Evolutionary conservation across 1,139 yeast genomes (phyloP).

Genomic region (Meyerozyma carpophila): DNA sequence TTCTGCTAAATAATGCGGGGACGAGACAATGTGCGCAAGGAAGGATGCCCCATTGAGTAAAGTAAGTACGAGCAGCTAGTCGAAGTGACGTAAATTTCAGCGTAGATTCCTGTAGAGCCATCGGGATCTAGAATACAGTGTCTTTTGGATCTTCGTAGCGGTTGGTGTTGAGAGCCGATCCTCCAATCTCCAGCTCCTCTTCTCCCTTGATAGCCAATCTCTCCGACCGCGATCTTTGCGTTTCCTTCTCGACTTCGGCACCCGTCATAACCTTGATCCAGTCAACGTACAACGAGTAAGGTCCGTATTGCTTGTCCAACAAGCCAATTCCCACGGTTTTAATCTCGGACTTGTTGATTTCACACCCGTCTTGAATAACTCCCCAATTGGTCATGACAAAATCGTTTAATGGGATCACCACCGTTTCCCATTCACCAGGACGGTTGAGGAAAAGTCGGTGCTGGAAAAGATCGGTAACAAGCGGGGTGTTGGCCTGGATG

Average conservation of each 20-base stretch:
- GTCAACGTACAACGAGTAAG: conserved; percentile 64
- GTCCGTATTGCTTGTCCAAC: conserved; percentile 76
- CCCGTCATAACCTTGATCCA: conserved; percentile 71
- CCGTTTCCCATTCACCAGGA: conserved; percentile 84
- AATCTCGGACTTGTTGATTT: conserved; percentile 57
- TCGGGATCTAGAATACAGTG: conserved; percentile 28
- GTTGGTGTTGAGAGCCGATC: conserved; percentile 18
- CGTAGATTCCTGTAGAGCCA: no score
- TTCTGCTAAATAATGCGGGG: not conserved
- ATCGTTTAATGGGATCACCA: conserved; percentile 68
- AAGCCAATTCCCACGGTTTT: conserved; percentile 77
- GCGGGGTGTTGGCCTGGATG: conserved; percentile 74
- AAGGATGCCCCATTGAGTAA: no score
- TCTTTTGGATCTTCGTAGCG: conserved; percentile 28
- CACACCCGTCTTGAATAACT: conserved; percentile 61
- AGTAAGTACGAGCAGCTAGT: no score
- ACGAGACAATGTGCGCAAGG: not conserved
- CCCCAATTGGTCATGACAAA: conserved; percentile 85
- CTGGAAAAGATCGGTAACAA: conserved; percentile 75
- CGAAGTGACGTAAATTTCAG: no score
- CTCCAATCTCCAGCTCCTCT: conserved; percentile 15
- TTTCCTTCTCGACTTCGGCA: conserved; percentile 37
- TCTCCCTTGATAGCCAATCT: conserved; percentile 15
- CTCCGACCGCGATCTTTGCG: conserved; percentile 27
- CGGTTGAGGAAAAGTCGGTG: conserved; percentile 69